Base-by-base conservation (phyloP, 306 rosid genomes). In the Boehmeria nivea region DNA sequence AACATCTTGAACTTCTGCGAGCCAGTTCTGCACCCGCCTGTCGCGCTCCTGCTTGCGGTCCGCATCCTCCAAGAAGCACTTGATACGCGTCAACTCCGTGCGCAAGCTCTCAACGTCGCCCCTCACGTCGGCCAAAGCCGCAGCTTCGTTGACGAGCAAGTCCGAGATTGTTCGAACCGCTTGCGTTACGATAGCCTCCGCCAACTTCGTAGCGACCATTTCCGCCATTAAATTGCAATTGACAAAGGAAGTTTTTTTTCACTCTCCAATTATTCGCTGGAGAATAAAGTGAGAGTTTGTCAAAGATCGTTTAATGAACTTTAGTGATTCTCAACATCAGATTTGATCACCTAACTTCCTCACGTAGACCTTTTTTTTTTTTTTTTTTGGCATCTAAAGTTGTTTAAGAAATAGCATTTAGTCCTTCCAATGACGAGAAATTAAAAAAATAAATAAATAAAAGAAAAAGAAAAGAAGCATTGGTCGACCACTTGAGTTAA, bases 1-100 rank as follows among this genome's bases (percentile, higher is more conserved):
- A 14, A 66, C 70, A 49, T 80, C 86, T 74, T 78, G 64, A 25
- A 83, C 71, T 62, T 77, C 84, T 20, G 77, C 64, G 43, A 83
- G 63, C 80, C 77, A 74, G 6, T 49, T 67, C 2, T 33, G 52
- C 9, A 74, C 57, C 11, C 45, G 40, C 24, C 59, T 63, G 55
- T 67, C 60, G 1, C 57, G 76, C 0, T 69, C 72, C 60, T 83
- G 84, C 58, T 61, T 74, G 38, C 71, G 59, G 26, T 80, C 81
- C 16, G 51, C 73, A 26, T 61, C 57, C 43, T 46, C 22, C 23
- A 68, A 27, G 9, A 60, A 54, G 43, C 57, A 13, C 13, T 57
- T 25, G 48, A 66, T 57, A 1, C 51, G 43, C 22, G 8, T 37
- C 1, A 57, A 36, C 42, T 66, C 59, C 21, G 13, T 3, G 9